Evolutionary conservation across 352 stramenopile species (phyloP), one percentile per base, ranked within the genome.

Genomic region (Pythium volutum): DNA sequence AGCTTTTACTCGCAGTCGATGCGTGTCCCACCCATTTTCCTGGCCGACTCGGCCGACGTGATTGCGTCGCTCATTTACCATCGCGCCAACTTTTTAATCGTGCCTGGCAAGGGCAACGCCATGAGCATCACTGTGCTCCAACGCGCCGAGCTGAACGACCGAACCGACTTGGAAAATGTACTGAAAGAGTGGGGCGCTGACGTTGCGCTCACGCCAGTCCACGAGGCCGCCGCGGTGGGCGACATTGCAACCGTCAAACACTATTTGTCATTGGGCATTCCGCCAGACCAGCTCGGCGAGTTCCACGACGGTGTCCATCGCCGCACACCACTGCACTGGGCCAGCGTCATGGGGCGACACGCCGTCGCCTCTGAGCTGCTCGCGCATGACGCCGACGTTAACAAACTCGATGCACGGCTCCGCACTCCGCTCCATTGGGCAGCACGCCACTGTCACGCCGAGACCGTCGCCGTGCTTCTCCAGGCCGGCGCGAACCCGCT

Each of bases 401-500:
- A 42, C 18, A 12, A 7, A 12, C 16, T 42, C 8, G 36, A 42
- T 12, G 36, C 36, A n/a, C 36, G 36, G 11, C 36, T 42, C 36
- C 79, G 85, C 5, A 89, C 80, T 1, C 74, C 85, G 15, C 47
- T 94, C 51, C 83, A 94, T 61, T 94, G 85, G 85, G 85, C 83
- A 4, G 77, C 81, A 9, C 78, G 85, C 4, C 79, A 89, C 63
- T 91, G 89, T 56, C 84, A 89, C 58, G 68, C 71, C 14, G 65
- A 62, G 1, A 81, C 79, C 16, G 73, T 89, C 5, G 64, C 76
- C 22, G 72, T 81, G 29, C 69, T 94, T 12, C 66, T 93, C 22
- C 57, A 47, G 4, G 69, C 77, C 16, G 69, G 75, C 25, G 84
- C 81, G 4, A 73, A 94, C 38, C 75, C 70, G 22, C 59, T 74